Evolutionary conservation across 768 basidiomycete genomes (phyloP).

Genomic region (Lepiota venenata): DNA sequence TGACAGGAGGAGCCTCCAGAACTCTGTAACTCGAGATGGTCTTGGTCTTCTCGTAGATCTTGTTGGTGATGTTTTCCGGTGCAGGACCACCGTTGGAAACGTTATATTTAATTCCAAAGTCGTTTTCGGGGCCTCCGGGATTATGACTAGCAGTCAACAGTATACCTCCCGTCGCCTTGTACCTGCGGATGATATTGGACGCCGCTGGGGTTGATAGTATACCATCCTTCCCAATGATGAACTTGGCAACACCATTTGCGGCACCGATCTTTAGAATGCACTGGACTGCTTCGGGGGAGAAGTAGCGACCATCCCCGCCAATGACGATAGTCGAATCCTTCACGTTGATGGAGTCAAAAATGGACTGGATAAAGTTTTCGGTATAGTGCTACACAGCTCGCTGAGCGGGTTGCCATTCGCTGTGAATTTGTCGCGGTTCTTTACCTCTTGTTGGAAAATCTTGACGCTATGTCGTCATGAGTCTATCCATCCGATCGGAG

Average conservation of each 20-base stretch:
- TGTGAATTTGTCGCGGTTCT: slow-evolving; percentile 18
- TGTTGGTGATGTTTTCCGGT: slow-evolving; percentile 93
- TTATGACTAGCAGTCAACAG: slow-evolving; percentile 97
- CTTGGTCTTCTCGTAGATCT: slow-evolving; percentile 91
- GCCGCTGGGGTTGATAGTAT: slow-evolving; percentile 98
- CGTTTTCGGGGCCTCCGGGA: slow-evolving; percentile 96
- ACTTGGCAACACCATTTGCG: slow-evolving; percentile 87
- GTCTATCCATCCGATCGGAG: slow-evolving; percentile 13
- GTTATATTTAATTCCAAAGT: slow-evolving; percentile 99
- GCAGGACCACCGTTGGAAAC: slow-evolving; percentile 97
- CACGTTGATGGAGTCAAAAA: slow-evolving; percentile 84
- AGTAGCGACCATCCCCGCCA: slow-evolving; percentile 96
- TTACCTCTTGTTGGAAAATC: slow-evolving; percentile 94
- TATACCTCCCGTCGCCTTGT: slow-evolving; percentile 96
- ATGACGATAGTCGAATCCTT: slow-evolving; percentile 85
- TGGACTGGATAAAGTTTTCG: slow-evolving; percentile 96
- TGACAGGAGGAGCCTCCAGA: slow-evolving; percentile 71
- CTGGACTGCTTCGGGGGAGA: slow-evolving; percentile 81
- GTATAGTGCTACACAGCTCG: slow-evolving; percentile 77
- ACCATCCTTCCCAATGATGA: slow-evolving; percentile 88
- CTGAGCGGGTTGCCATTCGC: not conserved
- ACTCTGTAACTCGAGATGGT: slow-evolving; percentile 82
- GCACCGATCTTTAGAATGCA: slow-evolving; percentile 93
- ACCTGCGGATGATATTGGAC: slow-evolving; percentile 92
- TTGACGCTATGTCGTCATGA: slow-evolving; percentile 68